Evolutionary conservation across 805 yeast species (phyloP).

Genomic region (Nakazawaea holstii): DNA sequence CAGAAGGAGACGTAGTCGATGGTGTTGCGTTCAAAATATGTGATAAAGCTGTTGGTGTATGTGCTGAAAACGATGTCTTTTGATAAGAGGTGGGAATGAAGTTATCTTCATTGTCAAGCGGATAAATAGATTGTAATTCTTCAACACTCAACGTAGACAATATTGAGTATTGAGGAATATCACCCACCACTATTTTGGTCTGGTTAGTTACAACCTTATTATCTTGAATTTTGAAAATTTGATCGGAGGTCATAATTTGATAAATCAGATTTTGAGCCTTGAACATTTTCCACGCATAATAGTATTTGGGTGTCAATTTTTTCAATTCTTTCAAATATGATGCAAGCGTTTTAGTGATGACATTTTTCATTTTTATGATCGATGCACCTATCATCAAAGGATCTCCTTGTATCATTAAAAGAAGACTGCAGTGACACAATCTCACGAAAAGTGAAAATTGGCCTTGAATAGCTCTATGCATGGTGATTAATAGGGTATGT

Average conservation of each 20-base stretch:
- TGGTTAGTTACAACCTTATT: neutral
- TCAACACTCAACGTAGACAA: neutral
- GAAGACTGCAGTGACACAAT: conserved; percentile 23
- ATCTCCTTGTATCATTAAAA: conserved; percentile 8
- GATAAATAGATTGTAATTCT: neutral
- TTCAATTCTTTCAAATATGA: conserved; percentile 15
- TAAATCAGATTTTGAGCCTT: conserved; percentile 12
- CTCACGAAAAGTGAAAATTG: conserved; percentile 17
- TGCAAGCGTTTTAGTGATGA: conserved; percentile 24
- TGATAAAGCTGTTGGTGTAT: neutral
- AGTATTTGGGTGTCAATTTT: conserved; percentile 9
- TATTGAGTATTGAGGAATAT: conserved; percentile 6
- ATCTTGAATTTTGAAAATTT: neutral
- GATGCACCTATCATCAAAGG: neutral
- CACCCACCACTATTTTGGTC: neutral
- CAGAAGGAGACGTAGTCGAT: neutral
- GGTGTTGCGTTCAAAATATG: conserved; percentile 1
- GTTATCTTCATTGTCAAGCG: neutral
- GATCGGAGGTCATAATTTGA: neutral
- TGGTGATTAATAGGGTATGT: conserved; percentile 14
- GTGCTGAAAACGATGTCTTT: neutral
- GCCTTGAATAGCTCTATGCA: conserved; percentile 11
- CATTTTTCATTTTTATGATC: conserved; percentile 10
- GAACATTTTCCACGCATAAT: conserved; percentile 12
- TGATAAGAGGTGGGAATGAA: neutral